Percentiles rank a stretch among this genome's conserved stretches.
Conservation (phyloP, 768 basidiomycete species). For the Cytidiella melzeri region DNA sequence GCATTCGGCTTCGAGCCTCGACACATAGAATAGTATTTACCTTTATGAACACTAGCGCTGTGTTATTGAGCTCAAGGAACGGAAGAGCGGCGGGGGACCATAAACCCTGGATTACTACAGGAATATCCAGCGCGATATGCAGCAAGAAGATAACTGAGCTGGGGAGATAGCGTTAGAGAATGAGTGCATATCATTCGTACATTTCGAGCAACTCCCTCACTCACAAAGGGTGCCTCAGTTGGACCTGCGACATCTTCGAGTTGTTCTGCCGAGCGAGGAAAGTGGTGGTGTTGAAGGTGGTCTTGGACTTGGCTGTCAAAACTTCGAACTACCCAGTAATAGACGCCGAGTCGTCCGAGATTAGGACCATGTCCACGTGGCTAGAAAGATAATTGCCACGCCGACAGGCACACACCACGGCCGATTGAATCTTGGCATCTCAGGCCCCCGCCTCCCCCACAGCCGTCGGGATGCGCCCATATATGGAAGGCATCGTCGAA, state of each 20-base stretch:
- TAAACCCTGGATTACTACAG: conserved; percentile 72
- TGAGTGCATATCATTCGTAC: background rate
- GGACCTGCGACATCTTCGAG: conserved; percentile 11
- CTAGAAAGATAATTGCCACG: too few relatives aligned
- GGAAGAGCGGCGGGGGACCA: conserved; percentile 58
- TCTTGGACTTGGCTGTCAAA: too few relatives aligned
- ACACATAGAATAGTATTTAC: conserved; percentile 30
- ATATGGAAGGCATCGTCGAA: background rate
- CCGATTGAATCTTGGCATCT: background rate
- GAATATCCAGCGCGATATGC: conserved; percentile 75
- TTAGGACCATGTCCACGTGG: too few relatives aligned
- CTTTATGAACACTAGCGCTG: conserved; percentile 69
- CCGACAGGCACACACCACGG: background rate
- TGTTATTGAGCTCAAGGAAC: conserved; percentile 79
- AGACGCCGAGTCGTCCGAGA: background rate
- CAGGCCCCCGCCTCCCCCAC: background rate
- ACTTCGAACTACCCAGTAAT: too few relatives aligned
- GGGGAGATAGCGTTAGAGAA: background rate
- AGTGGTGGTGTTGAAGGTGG: too few relatives aligned
- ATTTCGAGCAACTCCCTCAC: background rate
- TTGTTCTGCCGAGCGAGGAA: too few relatives aligned
- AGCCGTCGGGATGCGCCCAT: background rate
- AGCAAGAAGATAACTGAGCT: conserved; percentile 70
- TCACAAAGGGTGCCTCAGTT: conserved; percentile 11
- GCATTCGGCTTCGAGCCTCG: background rate